Base-by-base conservation (phyloP, 805 yeast genomes). In the Blastobotrys chiropterorum region DNA sequence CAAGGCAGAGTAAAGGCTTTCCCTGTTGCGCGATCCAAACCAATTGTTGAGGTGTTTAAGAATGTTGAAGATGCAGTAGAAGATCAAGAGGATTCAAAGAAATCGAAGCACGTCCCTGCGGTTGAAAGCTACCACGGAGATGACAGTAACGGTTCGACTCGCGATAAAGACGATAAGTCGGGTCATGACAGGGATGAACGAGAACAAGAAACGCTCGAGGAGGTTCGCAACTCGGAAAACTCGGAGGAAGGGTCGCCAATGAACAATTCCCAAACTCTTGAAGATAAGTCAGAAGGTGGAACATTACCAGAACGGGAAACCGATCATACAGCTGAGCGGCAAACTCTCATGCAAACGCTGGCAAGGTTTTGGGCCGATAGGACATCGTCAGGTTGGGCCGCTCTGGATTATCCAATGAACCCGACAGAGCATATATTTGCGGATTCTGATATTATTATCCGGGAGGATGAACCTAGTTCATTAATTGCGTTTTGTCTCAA, bases 281-380 rank as follows among this genome's bases (percentile, higher is more conserved):
- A 31, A 17, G 30, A 16, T 34, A 11, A 40, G 21, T n/a, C 22
- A 30, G 42, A 30, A 6, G 13, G 30, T 30, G 50, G 38, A 4
- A 17, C 40, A 19, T 11, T 30, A 15, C 34, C 41, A 5, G 38
- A 30, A n/a, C 16, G 43, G 21, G 54, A 21, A n/a, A 46, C 43
- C 7, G 47, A 49, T 1, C 52, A 47, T 42, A 65, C 62, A 8
- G 77, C 83, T 4, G 97, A 90, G 62, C 80, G 81, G 58, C 79
- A 83, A 19, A 84, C 97, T 0, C 67, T 94, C 38, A 78, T 94
- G 71, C 88, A 86, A 60, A 82, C 95, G 0, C 72, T 95, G 51
- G 80, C 95, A 0, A 88, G 83, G 60, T 94, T 94, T 67, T 94
- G 98, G 98, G 97, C 97, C 0, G 98, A 94, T 68, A 73, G 99